These are phyloP conservation scores for Akanthomyces dipterigenus DNA, from an alignment of 2,329 filamentous ascomycete genomes.

Conservation along the genomic window DNA sequence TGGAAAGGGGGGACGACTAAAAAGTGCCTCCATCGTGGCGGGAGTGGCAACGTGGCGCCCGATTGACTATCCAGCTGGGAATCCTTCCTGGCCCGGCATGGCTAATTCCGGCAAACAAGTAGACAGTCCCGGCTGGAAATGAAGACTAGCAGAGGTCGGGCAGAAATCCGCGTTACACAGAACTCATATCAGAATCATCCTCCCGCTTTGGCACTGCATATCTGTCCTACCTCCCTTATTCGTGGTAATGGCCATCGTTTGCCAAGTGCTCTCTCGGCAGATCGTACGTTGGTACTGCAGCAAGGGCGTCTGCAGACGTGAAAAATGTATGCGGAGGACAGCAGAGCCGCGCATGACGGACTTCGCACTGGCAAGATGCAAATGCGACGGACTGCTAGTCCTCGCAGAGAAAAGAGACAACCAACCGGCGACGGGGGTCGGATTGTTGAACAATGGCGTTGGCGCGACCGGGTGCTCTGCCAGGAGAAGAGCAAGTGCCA, in stretches of 20 bases:
- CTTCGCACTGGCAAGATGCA: no score
- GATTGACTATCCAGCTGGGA: neutral
- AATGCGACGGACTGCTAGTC: neutral
- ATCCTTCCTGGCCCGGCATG: neutral
- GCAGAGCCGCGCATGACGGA: no score
- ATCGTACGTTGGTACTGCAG: neutral
- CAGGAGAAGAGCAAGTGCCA: no score
- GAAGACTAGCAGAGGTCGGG: neutral
- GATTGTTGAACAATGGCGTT: no score
- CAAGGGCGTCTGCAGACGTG: neutral
- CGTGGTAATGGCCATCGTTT: neutral
- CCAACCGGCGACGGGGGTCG: no score
- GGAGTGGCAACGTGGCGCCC: neutral
- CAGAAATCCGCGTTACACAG: constrained; percentile 7
- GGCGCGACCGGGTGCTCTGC: neutral
- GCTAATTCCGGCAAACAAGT: neutral
- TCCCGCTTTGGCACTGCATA: neutral
- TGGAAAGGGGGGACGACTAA: neutral
- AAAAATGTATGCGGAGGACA: neutral
- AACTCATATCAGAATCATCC: neutral
- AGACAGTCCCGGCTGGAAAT: neutral
- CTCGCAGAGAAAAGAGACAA: neutral
- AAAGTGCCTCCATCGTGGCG: neutral
- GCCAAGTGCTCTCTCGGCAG: neutral
- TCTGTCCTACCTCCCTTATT: neutral